Evolutionary conservation across 1,284 basidiomycete species (phyloP).

Genomic region (Trametes hirsuta): DNA sequence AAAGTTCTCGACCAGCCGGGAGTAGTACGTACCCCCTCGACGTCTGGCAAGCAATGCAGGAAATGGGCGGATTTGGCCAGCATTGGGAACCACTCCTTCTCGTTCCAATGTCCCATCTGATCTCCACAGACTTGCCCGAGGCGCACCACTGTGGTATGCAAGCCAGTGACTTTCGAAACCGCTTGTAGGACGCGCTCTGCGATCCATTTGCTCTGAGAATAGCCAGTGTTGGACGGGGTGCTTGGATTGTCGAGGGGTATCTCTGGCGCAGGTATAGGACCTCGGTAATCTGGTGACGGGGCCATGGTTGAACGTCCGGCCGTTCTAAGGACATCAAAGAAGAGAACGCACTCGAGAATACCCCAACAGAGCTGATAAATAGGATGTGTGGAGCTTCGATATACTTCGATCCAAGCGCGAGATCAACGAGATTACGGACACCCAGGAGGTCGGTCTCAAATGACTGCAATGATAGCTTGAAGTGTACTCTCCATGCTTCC

Average conservation of each 20-base stretch:
- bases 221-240: slow-evolving; percentile 40
- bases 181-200: slow-evolving; percentile 37
- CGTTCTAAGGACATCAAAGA: too few species aligned
- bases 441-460: slow-evolving; percentile 29
- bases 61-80: slow-evolving; percentile 40
- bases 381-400: slow-evolving; percentile 29
- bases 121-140: slow-evolving; percentile 48
- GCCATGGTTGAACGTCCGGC: too few species aligned
- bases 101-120: slow-evolving; percentile 45
- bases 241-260: slow-evolving; percentile 22
- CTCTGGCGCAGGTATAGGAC: slow-evolving; percentile 15
- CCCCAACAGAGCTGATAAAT: slow-evolving; percentile 38
- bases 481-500: slow-evolving; percentile 42
- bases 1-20: not conserved
- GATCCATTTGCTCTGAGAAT: slow-evolving; percentile 46
- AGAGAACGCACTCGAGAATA: slow-evolving; percentile 26
- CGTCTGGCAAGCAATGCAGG: slow-evolving; percentile 33
- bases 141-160: slow-evolving; percentile 40
- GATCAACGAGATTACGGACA: slow-evolving; percentile 25
- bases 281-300: slow-evolving; percentile 15
- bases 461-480: slow-evolving; percentile 33
- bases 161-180: slow-evolving; percentile 21
- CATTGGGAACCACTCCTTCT: slow-evolving; percentile 48
- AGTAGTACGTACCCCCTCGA: slow-evolving; percentile 22
- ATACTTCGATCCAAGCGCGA: slow-evolving; percentile 32